These are phyloP conservation scores for Sphagnum tenellum DNA, from an alignment of 225 moss, liverwort and hornwort species.

Conservation along the genomic window DNA sequence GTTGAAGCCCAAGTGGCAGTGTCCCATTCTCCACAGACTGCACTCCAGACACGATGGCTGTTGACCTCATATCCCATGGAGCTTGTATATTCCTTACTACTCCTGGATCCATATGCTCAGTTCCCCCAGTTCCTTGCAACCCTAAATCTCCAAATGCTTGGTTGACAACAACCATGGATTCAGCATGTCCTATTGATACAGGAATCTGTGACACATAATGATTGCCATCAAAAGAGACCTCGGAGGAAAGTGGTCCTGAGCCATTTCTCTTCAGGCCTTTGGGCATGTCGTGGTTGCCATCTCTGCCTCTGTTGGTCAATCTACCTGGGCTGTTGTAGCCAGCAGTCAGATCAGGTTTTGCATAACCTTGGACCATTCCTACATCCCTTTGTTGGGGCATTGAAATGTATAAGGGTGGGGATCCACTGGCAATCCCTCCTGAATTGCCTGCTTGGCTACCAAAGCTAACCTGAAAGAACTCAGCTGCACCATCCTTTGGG, in stretches of 20 bases:
- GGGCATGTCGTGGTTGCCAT: conserved; percentile 7
- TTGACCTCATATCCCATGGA: conserved; percentile 14
- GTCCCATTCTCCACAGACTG: conserved; percentile 18
- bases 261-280: conserved; percentile 10
- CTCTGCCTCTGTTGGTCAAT: conserved; percentile 12
- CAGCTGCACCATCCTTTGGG: conserved; percentile 26
- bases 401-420: conserved; percentile 49
- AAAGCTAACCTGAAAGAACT: conserved; percentile 32
- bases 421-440: conserved; percentile 23
- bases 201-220: conserved; percentile 1
- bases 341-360: conserved; percentile 7
- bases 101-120: conserved; percentile 11
- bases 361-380: conserved; percentile 16
- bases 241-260: conserved; percentile 7
- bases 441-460: conserved; percentile 17
- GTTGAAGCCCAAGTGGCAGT: conserved; percentile 15
- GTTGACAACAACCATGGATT: conserved; percentile 6
- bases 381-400: conserved; percentile 37
- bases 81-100: conserved; percentile 12
- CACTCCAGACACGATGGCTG: conserved; percentile 9
- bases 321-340: background rate
- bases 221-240: conserved; percentile 7
- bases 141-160: conserved; percentile 9
- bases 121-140: conserved; percentile 10
- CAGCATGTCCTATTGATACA: conserved; percentile 1